A percentile compares a stretch with the other conserved stretches of the same genome.
These are phyloP conservation scores for Leonotis leonurus DNA, from an alignment of 257 asterid genomes.

Conservation along the genomic window DNA sequence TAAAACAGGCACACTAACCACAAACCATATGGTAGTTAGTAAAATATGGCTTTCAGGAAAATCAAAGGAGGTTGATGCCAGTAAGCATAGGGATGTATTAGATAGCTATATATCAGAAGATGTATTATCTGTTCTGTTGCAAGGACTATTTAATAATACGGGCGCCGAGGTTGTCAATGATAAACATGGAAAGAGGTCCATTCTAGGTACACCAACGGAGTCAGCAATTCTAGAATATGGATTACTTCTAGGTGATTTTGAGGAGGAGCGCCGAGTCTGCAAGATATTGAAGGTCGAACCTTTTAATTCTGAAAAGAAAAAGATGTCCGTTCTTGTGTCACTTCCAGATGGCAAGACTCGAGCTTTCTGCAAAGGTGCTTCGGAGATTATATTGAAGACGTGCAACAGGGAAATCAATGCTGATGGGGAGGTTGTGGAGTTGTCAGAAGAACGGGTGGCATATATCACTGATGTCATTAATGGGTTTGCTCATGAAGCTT, in stretches of 20 bases:
- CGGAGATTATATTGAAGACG: slow-evolving; percentile 74
- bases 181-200: slow-evolving; percentile 58
- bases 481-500: slow-evolving; percentile 65
- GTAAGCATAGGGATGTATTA: slow-evolving; percentile 23
- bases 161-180: slow-evolving; percentile 83
- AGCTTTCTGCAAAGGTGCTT: slow-evolving; percentile 94
- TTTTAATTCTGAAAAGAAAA: slow-evolving; percentile 88
- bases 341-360: slow-evolving; percentile 66
- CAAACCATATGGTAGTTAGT: slow-evolving; percentile 84
- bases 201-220: slow-evolving; percentile 90
- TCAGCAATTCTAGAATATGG: slow-evolving; percentile 82
- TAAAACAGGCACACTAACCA: slow-evolving; percentile 94
- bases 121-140: slow-evolving; percentile 48
- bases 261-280: slow-evolving; percentile 44
- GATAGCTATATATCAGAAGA: slow-evolving; percentile 39
- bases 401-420: slow-evolving; percentile 50
- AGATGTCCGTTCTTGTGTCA: slow-evolving; percentile 77
- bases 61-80: slow-evolving; percentile 36
- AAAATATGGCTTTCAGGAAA: slow-evolving; percentile 68
- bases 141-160: slow-evolving; percentile 72
- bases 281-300: slow-evolving; percentile 78
- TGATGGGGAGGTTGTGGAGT: slow-evolving; percentile 48
- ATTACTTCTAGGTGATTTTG: slow-evolving; percentile 70
- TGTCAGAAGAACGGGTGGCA: slow-evolving; percentile 54
- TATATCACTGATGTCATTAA: slow-evolving; percentile 45